Conservation (phyloP, 2,329 filamentous ascomycete species). For the Trichocomaceae sp. region DNA sequence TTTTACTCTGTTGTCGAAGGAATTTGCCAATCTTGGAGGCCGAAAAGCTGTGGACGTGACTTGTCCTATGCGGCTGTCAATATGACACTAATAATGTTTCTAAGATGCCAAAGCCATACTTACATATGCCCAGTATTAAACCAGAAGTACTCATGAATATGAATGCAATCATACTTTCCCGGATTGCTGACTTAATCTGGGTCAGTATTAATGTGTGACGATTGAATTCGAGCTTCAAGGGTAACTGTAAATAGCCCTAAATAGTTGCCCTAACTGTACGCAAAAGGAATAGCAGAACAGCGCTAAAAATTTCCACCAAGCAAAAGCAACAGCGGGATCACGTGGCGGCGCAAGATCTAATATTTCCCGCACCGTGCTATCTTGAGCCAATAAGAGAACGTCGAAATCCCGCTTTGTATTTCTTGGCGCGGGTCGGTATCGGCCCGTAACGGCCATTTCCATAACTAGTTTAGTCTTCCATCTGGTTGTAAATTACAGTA, state of each 20-base stretch:
- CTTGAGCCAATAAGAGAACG: not conserved
- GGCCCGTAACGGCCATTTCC: not conserved
- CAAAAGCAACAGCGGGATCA: not conserved
- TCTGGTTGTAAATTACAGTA: not conserved
- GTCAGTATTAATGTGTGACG: too few species aligned
- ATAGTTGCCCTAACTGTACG: not conserved
- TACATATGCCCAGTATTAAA: constrained; percentile 43
- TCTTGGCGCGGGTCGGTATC: too few species aligned
- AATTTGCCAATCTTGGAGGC: not conserved
- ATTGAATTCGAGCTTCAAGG: too few species aligned
- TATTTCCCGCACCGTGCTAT: too few species aligned
- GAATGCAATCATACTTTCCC: constrained; percentile 40
- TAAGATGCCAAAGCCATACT: not conserved
- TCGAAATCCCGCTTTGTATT: not conserved
- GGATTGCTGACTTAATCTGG: constrained; percentile 41
- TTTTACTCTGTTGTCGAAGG: not conserved
- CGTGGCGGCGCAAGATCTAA: not conserved
- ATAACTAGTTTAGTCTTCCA: not conserved
- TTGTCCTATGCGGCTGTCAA: not conserved
- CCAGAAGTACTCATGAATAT: constrained; percentile 43
- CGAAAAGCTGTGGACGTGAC: not conserved
- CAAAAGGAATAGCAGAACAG: not conserved
- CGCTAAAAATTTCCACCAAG: not conserved
- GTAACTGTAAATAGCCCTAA: too few species aligned
- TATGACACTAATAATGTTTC: not conserved